Evolutionary conservation across 2,329 filamentous ascomycete genomes (phyloP).

Genomic region (Colletotrichum brevisporum): DNA sequence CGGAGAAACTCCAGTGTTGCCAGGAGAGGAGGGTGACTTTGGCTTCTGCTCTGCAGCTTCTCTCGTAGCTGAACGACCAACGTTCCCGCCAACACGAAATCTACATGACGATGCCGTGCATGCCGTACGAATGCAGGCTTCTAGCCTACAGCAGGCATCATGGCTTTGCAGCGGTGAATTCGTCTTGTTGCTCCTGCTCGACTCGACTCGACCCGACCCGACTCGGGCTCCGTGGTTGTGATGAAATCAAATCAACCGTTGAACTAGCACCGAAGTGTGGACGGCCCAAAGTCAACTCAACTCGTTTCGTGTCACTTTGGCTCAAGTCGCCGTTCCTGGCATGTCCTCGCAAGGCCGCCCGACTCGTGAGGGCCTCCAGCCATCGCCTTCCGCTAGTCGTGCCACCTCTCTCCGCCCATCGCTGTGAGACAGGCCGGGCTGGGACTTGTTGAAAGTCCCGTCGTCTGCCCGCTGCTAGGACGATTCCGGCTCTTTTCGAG

Average conservation of each 20-base stretch:
- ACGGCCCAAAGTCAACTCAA: constrained; percentile 22
- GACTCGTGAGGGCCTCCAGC: constrained; percentile 25
- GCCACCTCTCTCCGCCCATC: not conserved
- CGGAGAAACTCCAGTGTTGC: too few species aligned
- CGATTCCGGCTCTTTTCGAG: constrained; percentile 29
- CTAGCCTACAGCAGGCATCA: too few species aligned
- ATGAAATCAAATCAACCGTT: too few species aligned
- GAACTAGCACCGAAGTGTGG: too few species aligned
- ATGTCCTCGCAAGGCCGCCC: not conserved
- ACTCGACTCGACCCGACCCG: too few species aligned
- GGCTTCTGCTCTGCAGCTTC: too few species aligned
- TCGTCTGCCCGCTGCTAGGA: not conserved
- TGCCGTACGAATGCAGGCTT: not conserved
- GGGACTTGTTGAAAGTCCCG: not conserved
- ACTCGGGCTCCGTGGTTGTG: too few species aligned
- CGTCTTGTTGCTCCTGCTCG: too few species aligned
- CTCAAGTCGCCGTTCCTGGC: too few species aligned
- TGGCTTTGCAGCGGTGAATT: too few species aligned
- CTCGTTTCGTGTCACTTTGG: constrained; percentile 26
- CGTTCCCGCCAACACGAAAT: constrained; percentile 23
- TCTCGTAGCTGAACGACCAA: not conserved
- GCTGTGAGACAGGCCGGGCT: not conserved
- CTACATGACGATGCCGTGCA: constrained; percentile 31
- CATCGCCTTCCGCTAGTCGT: constrained; percentile 16
- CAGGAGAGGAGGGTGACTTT: too few species aligned